A percentile compares a stretch with the other conserved stretches of the same genome.
These are phyloP conservation scores for Petrea volubilis DNA, from an alignment of 257 asterid genomes.

Conservation along the genomic window DNA sequence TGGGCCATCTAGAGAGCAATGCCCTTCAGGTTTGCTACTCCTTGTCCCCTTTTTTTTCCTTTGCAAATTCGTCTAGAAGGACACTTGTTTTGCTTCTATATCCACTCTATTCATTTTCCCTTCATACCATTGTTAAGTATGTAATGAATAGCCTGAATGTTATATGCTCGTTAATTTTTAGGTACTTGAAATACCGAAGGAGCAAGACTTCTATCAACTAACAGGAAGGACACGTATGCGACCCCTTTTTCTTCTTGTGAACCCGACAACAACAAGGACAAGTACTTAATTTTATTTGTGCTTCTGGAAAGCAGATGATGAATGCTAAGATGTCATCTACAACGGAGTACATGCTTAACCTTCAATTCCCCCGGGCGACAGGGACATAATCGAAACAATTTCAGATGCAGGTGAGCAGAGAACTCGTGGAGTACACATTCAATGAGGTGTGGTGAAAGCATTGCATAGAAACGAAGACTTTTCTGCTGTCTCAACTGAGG, in stretches of 20 bases:
- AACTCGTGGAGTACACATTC: slow-evolving; percentile 43
- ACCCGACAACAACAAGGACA: slow-evolving; percentile 40
- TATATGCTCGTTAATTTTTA: slow-evolving; percentile 5
- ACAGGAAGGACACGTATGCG: slow-evolving; percentile 44
- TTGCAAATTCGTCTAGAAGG: too few species aligned
- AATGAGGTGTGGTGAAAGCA: slow-evolving; percentile 42
- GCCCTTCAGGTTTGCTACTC: slow-evolving; percentile 47
- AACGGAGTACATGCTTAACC: slow-evolving; percentile 49
- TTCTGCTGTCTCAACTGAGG: slow-evolving; percentile 50
- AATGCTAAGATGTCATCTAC: slow-evolving; percentile 46
- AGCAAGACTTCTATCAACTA: slow-evolving; percentile 38
- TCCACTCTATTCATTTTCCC: not conserved
- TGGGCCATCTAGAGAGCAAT: slow-evolving; percentile 39
- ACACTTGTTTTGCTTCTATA: not conserved
- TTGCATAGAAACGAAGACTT: slow-evolving; percentile 45
- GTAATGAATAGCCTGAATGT: not conserved
- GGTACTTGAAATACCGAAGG: slow-evolving; percentile 52
- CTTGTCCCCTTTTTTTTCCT: not conserved
- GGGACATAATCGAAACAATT: slow-evolving; percentile 43
- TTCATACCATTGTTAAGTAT: slow-evolving; percentile 2
- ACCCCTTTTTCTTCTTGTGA: slow-evolving; percentile 51
- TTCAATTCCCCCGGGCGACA: slow-evolving; percentile 43
- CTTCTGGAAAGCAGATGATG: slow-evolving; percentile 51
- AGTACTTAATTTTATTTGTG: slow-evolving; percentile 46
- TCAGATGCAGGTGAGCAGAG: slow-evolving; percentile 43